Conservation (phyloP, 257 asterid species). For the Forsythia viridissima region DNA sequence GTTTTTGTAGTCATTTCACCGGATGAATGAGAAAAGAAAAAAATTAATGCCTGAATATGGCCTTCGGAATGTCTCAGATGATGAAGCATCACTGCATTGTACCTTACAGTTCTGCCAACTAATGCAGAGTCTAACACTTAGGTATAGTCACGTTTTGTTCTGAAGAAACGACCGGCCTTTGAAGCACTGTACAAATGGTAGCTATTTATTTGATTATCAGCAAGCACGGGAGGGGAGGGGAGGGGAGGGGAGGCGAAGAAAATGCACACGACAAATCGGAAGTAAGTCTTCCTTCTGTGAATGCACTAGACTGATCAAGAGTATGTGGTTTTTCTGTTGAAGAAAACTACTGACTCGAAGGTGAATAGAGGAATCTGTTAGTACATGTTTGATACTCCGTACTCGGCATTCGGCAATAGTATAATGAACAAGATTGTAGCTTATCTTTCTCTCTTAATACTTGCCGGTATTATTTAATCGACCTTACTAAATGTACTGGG, state of each 20-base stretch:
- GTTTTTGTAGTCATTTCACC: constrained; percentile 82
- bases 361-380: neutral
- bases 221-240: neutral
- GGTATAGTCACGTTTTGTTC: neutral
- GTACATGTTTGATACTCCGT: neutral
- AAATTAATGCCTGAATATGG: neutral
- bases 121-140: neutral
- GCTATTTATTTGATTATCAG: neutral
- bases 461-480: no score
- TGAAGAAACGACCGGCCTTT: neutral
- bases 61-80: neutral
- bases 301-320: neutral
- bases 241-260: neutral
- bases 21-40: constrained; percentile 43
- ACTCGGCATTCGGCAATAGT: neutral
- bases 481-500: neutral
- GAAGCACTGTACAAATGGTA: neutral
- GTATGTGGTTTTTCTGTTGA: neutral
- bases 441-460: no score
- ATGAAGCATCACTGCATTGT: neutral
- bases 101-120: neutral
- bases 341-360: neutral
- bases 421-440: neutral
- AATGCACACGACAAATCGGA: neutral
- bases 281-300: neutral